Evolutionary conservation across 1,284 basidiomycete species (phyloP), one percentile per base, ranked within the genome.

Genomic region (Naganishia sp.): DNA sequence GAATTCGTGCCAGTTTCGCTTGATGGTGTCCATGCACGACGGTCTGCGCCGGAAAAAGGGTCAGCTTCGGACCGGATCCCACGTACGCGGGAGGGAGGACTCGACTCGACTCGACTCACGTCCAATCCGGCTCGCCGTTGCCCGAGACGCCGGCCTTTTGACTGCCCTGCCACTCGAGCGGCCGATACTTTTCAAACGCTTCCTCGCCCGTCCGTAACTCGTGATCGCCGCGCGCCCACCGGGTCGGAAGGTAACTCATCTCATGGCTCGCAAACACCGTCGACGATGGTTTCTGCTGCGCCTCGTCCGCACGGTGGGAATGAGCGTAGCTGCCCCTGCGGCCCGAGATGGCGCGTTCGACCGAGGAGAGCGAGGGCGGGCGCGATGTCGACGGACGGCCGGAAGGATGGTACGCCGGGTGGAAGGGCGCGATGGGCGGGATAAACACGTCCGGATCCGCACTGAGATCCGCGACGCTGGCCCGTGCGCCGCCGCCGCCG

Each of bases 171-270:
- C 77, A 80, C 68, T 80, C 79, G 52, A 71, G 70, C 11, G 79
- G 79, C 53, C 79, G 73, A 68, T 80, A 80, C 64, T 67, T 72
- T 48, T 79, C 77, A 67, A 75, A 76, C 42, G 75, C 74, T 50
- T 76, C 73, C 61, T 77, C 77, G 13, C 75, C 77, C 42, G 70
- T 53, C 21, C 79, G 68, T 28, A 79, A 66, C 28, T 70, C 45
- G 31, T 72, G 73, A 69, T 80, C 79, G 23, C 79, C 79, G 36
- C 65, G 72, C 16, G 78, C 78, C 79, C 79, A 80, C 48, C 78
- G 64, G 15, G 72, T 71, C 3, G 79, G 79, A 18, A 80, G 64
- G 60, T 80, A 80, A 23, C 78, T 77, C 33, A 75, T 76, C 45
- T 73, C 72, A 23, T 66, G 73, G 52, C 76, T 73, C 28, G 76